A percentile compares a stretch with the other conserved stretches of the same genome.
phyloP scores from a whole-genome alignment of 2,329 filamentous ascomycete species.

The Beauveria asiatica region DNA sequence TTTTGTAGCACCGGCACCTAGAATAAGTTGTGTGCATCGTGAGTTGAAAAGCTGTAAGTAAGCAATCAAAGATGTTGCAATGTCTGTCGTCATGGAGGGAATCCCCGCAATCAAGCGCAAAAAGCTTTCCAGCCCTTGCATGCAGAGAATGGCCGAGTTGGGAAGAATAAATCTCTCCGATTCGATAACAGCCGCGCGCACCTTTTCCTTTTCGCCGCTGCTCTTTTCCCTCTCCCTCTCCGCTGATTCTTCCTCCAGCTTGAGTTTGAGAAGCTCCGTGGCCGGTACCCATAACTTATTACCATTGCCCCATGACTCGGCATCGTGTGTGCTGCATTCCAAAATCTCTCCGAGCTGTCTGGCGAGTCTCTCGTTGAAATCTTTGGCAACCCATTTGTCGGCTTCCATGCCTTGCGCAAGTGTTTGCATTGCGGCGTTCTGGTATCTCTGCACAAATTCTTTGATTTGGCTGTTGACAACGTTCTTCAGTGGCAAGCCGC shows the following conservation, averaged over 20 bases:
- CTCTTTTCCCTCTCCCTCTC: constrained; percentile 20
- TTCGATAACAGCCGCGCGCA: constrained; percentile 68
- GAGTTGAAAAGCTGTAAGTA: constrained; percentile 94
- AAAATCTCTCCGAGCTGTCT: constrained; percentile 56
- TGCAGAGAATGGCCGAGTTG: constrained; percentile 70
- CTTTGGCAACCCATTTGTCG: constrained; percentile 71
- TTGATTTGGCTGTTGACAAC: constrained; percentile 76
- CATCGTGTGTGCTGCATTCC: constrained; percentile 62
- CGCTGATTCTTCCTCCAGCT: constrained; percentile 24
- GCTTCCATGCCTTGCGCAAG: constrained; percentile 70
- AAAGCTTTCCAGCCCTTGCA: constrained; percentile 75
- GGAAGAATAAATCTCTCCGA: constrained; percentile 80
- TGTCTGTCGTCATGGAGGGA: constrained; percentile 79
- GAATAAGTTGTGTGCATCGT: constrained; percentile 88
- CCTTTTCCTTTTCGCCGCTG: constrained; percentile 48
- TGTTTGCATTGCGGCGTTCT: constrained; percentile 63
- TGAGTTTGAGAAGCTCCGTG: constrained; percentile 27
- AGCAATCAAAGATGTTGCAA: constrained; percentile 69
- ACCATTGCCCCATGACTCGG: constrained; percentile 55
- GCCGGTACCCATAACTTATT: constrained; percentile 50
- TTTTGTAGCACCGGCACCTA: constrained; percentile 83
- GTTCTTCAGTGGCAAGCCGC: constrained; percentile 66
- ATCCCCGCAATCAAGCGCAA: constrained; percentile 76
- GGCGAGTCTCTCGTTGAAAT: constrained; percentile 58
- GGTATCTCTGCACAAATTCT: constrained; percentile 65